Base-by-base conservation (phyloP, 2,329 filamentous ascomycete genomes). In the Cladophialophora carrionii region DNA sequence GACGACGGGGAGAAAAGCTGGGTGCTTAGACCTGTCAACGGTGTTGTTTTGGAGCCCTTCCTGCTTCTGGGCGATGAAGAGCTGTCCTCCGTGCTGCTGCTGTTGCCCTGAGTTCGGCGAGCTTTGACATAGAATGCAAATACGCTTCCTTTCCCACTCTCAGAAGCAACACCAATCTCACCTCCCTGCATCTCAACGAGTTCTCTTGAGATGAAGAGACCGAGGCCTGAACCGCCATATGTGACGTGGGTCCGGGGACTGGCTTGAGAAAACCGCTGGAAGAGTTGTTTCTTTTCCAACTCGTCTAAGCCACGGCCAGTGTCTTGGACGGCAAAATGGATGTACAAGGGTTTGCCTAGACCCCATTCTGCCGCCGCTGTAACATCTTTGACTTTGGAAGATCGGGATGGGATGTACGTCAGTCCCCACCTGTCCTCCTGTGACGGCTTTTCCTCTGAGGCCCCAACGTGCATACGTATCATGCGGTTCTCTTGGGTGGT, bases 141-240 rank as follows among this genome's bases (percentile, higher is more conserved):
- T 0, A 83, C 85, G 69, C 83, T 85, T 17, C 84, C 84, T 53
- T 81, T 79, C 2, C 82, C 84, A 52, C 82, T 78, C 69, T 84
- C 81, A 4, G 82, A 84, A 17, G 82, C 80, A 0, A 94, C 88
- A 1, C 90, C 90, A 54, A 95, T 92, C 66, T 90, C 87, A 3
- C 91, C 91, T 22, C 90, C 90, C 74, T 93, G 90, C 10, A 94
- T 79, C 73, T 94, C 90, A 0, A 90, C 91, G n/a, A 95, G 81
- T 61, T 90, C 86, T 26, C 90, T 84, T 43, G 88, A 90, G 69
- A 94, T 93, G 75, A 92, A 94, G 0, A 94, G 80, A 0, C 91
- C 91, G 0, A 95, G 82, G 0, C 91, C 91, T 0, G 88, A 90
- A 0, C 91, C 91, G 24, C 90, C 91, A 69, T 94, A 92, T 70